Percentiles rank a stretch among this genome's conserved stretches.
Conservation (phyloP, 2,329 filamentous ascomycete genomes). For the Curvularia lunata region DNA sequence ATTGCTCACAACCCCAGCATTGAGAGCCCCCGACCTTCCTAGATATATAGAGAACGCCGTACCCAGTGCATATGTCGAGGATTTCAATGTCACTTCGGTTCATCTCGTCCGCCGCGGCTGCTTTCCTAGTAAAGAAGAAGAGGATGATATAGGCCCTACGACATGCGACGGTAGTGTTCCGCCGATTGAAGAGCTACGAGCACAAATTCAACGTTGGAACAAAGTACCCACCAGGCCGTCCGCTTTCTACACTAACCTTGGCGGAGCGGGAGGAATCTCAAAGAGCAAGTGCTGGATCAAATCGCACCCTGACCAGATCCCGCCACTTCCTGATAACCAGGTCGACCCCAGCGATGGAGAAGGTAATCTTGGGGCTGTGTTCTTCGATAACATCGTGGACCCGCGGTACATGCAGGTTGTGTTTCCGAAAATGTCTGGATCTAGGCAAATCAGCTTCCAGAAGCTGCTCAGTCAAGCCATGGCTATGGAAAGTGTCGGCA, state of each 20-base stretch:
- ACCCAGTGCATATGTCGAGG: background rate
- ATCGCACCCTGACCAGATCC: background rate
- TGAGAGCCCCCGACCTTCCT: background rate
- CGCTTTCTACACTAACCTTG: background rate
- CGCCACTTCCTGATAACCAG: background rate
- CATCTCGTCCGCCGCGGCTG: background rate
- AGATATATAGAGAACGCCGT: background rate
- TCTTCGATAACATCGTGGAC: background rate
- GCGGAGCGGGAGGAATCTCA: background rate
- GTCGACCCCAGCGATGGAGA: background rate
- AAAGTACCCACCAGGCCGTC: background rate
- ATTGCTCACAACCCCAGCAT: background rate
- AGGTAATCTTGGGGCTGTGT: background rate
- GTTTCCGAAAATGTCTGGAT: background rate
- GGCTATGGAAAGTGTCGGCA: background rate
- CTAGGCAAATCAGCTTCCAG: background rate
- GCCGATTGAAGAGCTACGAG: background rate
- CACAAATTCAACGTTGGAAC: background rate
- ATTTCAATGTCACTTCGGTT: background rate
- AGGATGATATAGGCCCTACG: background rate
- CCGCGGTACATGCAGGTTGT: background rate
- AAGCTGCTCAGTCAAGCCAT: background rate
- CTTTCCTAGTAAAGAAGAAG: background rate
- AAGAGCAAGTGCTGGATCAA: background rate
- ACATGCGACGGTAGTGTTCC: background rate